phyloP scores from a whole-genome alignment of 2,329 filamentous ascomycete genomes.

The Venturiaceae sp. region DNA sequence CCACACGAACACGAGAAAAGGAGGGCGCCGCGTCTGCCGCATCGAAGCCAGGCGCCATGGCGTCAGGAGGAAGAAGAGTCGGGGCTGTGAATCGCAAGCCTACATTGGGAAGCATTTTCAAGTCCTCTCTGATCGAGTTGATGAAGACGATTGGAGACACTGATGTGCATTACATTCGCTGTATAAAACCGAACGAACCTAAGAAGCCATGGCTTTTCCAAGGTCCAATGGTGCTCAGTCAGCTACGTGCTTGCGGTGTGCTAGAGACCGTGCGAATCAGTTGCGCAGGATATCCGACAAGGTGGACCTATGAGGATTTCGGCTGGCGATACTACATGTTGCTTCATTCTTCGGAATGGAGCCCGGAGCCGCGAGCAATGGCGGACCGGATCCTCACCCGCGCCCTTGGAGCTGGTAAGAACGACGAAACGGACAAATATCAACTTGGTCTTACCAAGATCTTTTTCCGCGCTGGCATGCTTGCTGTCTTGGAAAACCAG shows the following conservation, averaged over 20 bases:
- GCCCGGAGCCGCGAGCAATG: constrained; percentile 87
- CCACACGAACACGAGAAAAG: constrained; percentile 81
- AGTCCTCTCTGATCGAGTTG: constrained; percentile 92
- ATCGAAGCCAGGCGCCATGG: constrained; percentile 58
- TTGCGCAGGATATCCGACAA: constrained; percentile 90
- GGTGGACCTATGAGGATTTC: constrained; percentile 99
- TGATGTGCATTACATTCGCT: constrained; percentile 97
- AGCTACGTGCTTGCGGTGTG: constrained; percentile 95
- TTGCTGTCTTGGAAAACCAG: constrained; percentile 92
- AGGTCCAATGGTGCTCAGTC: constrained; percentile 95
- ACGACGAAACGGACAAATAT: constrained; percentile 75
- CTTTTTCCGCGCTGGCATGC: constrained; percentile 98
- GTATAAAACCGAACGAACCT: constrained; percentile 96
- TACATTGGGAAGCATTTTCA: constrained; percentile 96
- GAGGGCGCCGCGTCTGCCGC: constrained; percentile 54
- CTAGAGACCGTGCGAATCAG: constrained; percentile 96
- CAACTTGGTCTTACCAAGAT: constrained; percentile 97
- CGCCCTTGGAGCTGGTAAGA: constrained; percentile 68
- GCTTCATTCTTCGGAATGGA: constrained; percentile 82
- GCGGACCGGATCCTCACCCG: constrained; percentile 85
- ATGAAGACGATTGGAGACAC: constrained; percentile 98
- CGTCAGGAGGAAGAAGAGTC: constrained; percentile 68
- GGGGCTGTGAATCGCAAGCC: constrained; percentile 93
- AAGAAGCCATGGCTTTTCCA: constrained; percentile 98
- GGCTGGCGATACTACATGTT: constrained; percentile 97